Evolutionary conservation across 169 alveolate species (phyloP).

Genomic region (Neospora caninum): DNA sequence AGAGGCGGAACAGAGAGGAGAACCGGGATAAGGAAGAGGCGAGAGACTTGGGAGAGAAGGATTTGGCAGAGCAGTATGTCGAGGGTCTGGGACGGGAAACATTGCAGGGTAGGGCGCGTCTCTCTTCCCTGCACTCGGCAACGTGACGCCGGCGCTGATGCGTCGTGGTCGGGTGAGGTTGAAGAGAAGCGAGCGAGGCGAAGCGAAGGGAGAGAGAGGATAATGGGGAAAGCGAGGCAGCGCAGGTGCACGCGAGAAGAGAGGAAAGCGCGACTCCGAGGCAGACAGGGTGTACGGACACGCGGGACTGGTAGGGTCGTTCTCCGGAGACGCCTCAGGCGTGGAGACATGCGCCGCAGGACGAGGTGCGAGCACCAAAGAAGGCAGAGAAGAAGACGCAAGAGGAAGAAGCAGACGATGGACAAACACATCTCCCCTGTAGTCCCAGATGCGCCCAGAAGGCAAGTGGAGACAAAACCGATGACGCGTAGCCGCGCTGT

Average conservation of each 20-base stretch:
- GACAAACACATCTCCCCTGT: slow-evolving; percentile 46
- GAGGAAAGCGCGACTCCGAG: neutral
- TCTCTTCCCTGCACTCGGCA: too few relatives aligned
- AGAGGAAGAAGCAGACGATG: slow-evolving; percentile 42
- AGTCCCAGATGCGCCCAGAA: slow-evolving; percentile 60
- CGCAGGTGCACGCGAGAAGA: neutral
- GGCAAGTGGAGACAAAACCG: slow-evolving; percentile 41
- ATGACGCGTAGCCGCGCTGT: neutral
- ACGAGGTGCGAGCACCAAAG: neutral
- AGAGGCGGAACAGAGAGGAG: neutral
- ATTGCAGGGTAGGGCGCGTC: too few relatives aligned
- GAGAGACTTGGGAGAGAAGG: slow-evolving; percentile 24
- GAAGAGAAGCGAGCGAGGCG: neutral
- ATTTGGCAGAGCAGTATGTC: too few relatives aligned
- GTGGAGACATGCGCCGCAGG: neutral
- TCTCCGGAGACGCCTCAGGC: neutral
- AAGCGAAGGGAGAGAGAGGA: neutral
- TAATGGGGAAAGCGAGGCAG: neutral
- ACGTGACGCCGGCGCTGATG: neutral
- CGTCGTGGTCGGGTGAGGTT: neutral
- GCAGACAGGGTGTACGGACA: neutral
- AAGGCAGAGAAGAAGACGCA: neutral
- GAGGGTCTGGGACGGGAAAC: too few relatives aligned
- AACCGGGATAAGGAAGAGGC: neutral
- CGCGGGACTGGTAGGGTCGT: neutral